A percentile compares a stretch with the other conserved stretches of the same genome.
Evolutionary conservation across 2,329 filamentous ascomycete species (phyloP).

Genomic region (Colletotrichum sidae): DNA sequence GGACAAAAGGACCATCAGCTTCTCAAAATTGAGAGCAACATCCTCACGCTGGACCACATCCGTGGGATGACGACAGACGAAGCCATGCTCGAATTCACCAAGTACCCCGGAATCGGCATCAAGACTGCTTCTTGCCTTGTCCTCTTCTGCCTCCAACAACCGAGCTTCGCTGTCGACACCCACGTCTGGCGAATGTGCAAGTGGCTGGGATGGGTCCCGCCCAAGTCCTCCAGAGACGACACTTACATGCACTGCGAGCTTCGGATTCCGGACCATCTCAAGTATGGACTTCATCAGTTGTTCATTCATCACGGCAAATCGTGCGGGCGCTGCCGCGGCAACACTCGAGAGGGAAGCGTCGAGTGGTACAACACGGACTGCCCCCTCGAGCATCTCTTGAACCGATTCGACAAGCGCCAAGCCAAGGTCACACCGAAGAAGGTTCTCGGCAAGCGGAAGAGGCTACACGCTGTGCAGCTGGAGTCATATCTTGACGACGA

Average conservation of each 20-base stretch:
- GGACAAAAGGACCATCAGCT: slow-evolving; percentile 69
- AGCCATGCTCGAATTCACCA: slow-evolving; percentile 62
- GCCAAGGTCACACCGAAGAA: slow-evolving; percentile 42
- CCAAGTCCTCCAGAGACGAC: slow-evolving; percentile 56
- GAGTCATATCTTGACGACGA: slow-evolving; percentile 1
- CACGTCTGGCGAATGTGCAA: slow-evolving; percentile 65
- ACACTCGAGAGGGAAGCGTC: slow-evolving; percentile 68
- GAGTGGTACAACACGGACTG: slow-evolving; percentile 69
- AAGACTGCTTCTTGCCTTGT: slow-evolving; percentile 69
- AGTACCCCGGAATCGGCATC: slow-evolving; percentile 65
- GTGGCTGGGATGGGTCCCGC: slow-evolving; percentile 68
- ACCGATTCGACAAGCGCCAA: slow-evolving; percentile 39
- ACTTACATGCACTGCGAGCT: slow-evolving; percentile 66
- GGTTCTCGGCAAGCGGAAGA: slow-evolving; percentile 23
- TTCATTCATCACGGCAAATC: slow-evolving; percentile 65
- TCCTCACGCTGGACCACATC: slow-evolving; percentile 68
- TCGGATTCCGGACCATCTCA: slow-evolving; percentile 62
- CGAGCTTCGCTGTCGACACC: slow-evolving; percentile 69
- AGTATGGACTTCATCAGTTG: slow-evolving; percentile 67
- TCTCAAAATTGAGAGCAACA: slow-evolving; percentile 64
- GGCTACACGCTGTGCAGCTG: background rate
- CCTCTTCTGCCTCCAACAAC: slow-evolving; percentile 65
- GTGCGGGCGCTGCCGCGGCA: slow-evolving; percentile 59
- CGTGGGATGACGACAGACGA: slow-evolving; percentile 57
- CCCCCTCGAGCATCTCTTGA: slow-evolving; percentile 55